These are phyloP conservation scores for Penicillium sclerotigenum DNA, from an alignment of 2,329 filamentous ascomycete species.

Conservation along the genomic window DNA sequence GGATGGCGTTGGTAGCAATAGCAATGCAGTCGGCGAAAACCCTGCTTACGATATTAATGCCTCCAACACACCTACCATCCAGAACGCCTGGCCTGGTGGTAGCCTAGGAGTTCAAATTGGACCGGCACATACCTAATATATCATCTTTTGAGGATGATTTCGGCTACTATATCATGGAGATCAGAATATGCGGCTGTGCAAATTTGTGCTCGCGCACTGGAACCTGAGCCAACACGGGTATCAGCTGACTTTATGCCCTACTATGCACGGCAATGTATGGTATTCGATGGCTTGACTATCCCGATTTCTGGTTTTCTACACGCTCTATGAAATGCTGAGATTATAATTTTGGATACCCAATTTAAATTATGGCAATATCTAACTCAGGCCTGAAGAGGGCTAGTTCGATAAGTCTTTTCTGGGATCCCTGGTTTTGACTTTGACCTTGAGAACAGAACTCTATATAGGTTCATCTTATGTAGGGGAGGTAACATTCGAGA, in stretches of 20 bases:
- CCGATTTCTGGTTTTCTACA: background rate
- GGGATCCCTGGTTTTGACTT: background rate
- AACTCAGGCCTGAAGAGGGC: background rate
- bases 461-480: background rate
- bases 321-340: background rate
- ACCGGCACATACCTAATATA: constrained; percentile 16
- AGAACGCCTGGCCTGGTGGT: constrained; percentile 28
- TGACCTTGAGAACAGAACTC: background rate
- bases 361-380: background rate
- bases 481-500: background rate
- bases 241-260: background rate
- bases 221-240: background rate
- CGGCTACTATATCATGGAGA: background rate
- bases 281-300: background rate
- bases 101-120: constrained; percentile 31
- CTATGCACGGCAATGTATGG: background rate
- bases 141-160: background rate
- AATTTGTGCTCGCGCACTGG: background rate
- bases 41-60: constrained; percentile 25
- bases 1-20: constrained; percentile 17
- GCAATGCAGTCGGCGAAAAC: constrained; percentile 19
- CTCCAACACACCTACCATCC: constrained; percentile 26
- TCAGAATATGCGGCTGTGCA: background rate
- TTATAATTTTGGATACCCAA: background rate
- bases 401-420: background rate